phyloP scores from a whole-genome alignment of 805 yeast species.

The Yarrowia osloensis region DNA sequence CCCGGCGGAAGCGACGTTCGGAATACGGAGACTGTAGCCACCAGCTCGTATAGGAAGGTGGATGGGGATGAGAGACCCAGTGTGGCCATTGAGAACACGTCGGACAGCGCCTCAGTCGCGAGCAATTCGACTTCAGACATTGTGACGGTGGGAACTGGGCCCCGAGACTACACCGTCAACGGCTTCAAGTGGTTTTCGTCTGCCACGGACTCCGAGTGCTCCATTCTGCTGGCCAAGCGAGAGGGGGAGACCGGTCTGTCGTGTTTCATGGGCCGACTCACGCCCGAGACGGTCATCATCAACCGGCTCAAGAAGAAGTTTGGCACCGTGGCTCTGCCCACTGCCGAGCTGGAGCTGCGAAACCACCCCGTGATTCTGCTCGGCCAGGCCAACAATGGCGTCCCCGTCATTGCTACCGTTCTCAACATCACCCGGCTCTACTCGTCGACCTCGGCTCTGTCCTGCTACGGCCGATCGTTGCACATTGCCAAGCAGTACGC shows the following conservation, averaged over 20 bases:
- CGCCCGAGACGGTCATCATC: conserved; percentile 36
- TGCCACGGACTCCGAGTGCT: conserved; percentile 41
- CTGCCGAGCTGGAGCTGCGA: conserved; percentile 41
- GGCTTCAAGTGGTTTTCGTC: conserved; percentile 44
- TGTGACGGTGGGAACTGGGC: neutral
- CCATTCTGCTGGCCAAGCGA: conserved; percentile 39
- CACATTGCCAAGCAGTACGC: conserved; percentile 38
- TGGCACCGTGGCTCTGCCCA: conserved; percentile 42
- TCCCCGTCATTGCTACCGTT: conserved; percentile 40
- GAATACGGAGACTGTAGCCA: conserved; percentile 40
- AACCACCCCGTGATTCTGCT: conserved; percentile 36
- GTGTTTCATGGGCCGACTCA: conserved; percentile 40
- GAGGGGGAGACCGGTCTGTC: conserved; percentile 37
- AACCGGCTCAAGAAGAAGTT: conserved; percentile 40
- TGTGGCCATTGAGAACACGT: too few species aligned
- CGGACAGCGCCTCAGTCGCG: neutral
- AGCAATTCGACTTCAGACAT: neutral
- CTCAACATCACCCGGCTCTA: conserved; percentile 40
- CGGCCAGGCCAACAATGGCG: conserved; percentile 37
- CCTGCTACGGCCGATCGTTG: conserved; percentile 38
- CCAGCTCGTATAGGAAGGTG: neutral
- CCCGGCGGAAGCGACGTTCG: conserved; percentile 42
- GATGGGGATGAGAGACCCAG: too few species aligned
- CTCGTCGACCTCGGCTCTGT: conserved; percentile 36
- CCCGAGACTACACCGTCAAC: conserved; percentile 33